These are phyloP conservation scores for Vitis amurensis DNA, from an alignment of 164 flowering plant genomes.

Conservation along the genomic window DNA sequence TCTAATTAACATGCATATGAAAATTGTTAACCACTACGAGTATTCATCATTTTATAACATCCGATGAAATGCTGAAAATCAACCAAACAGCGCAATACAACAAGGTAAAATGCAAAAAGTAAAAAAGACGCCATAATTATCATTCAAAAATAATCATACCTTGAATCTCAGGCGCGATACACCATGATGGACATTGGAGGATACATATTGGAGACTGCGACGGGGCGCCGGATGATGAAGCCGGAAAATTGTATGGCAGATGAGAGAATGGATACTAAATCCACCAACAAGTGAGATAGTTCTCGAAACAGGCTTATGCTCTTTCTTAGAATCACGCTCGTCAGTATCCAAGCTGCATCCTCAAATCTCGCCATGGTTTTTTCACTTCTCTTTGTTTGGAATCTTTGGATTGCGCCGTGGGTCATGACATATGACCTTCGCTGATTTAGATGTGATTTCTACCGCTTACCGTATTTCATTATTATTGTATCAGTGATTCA, in stretches of 20 bases:
- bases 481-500: not conserved
- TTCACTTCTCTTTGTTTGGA: not conserved
- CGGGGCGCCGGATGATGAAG: slow-evolving; percentile 4
- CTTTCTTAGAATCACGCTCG: slow-evolving; percentile 37
- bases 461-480: not conserved
- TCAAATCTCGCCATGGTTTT: slow-evolving; percentile 23
- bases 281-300: slow-evolving; percentile 17
- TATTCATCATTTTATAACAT: no score
- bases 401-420: not conserved
- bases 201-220: not conserved
- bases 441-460: not conserved
- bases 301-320: slow-evolving; percentile 26
- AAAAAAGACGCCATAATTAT: no score
- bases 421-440: not conserved
- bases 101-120: no score
- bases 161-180: no score
- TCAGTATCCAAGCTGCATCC: slow-evolving; percentile 19
- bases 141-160: no score
- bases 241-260: slow-evolving; percentile 28
- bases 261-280: slow-evolving; percentile 18
- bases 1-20: no score
- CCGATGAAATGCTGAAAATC: no score
- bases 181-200: no score
- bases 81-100: no score
- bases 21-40: no score